Conservation (phyloP, 2,329 filamentous ascomycete genomes). For the Calonectria pauciramosa region DNA sequence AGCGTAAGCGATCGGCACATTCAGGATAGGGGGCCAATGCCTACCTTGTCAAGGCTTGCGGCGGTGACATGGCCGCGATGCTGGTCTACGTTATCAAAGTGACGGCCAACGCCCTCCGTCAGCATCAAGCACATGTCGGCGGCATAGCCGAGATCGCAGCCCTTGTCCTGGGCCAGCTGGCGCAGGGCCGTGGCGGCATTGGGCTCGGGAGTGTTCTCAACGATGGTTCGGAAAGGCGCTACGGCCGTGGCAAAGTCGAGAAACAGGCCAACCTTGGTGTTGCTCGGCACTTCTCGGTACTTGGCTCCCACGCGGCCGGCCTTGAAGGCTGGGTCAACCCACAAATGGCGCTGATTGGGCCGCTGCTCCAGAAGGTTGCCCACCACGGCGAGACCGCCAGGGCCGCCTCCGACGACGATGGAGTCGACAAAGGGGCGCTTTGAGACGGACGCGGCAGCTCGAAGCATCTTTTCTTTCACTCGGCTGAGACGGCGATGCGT, state of each 20-base stretch:
- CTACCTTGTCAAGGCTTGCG: slow-evolving; percentile 47
- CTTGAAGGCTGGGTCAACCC: slow-evolving; percentile 70
- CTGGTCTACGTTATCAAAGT: slow-evolving; percentile 54
- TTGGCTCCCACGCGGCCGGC: slow-evolving; percentile 65
- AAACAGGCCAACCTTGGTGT: slow-evolving; percentile 74
- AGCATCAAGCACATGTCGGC: slow-evolving; percentile 66
- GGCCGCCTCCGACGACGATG: slow-evolving; percentile 39
- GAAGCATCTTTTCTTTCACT: background rate
- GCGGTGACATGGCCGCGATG: slow-evolving; percentile 53
- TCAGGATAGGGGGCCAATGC: background rate
- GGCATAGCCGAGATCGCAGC: slow-evolving; percentile 70
- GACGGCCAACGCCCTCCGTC: slow-evolving; percentile 57
- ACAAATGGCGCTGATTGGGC: slow-evolving; percentile 63
- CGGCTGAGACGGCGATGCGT: background rate
- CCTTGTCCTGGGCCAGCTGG: slow-evolving; percentile 67
- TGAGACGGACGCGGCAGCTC: background rate
- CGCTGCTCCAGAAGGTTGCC: slow-evolving; percentile 70
- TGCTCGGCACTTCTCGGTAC: slow-evolving; percentile 74
- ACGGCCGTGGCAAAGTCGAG: slow-evolving; percentile 68
- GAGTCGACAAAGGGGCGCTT: slow-evolving; percentile 51
- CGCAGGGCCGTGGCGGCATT: slow-evolving; percentile 69
- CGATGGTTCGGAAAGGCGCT: slow-evolving; percentile 65
- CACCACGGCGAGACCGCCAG: slow-evolving; percentile 67
- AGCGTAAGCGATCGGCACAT: background rate
- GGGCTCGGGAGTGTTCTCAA: slow-evolving; percentile 60